A percentile compares a stretch with the other conserved stretches of the same genome.
phyloP scores from a whole-genome alignment of 257 asterid species.

The Solanum pennellii region DNA sequence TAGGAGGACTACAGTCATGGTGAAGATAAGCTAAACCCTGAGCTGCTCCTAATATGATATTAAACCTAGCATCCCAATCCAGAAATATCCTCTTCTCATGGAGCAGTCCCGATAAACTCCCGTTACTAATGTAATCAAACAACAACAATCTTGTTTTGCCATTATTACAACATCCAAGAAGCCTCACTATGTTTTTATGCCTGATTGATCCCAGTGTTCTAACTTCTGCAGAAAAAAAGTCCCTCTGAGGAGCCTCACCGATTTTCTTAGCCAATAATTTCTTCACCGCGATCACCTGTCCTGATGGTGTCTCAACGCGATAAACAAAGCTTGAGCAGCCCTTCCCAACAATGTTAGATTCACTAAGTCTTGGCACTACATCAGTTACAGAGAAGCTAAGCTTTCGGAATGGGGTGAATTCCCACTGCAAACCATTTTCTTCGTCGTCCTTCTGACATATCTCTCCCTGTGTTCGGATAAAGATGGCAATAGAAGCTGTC shows the following conservation, averaged over 20 bases:
- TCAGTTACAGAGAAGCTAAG: conserved; percentile 50
- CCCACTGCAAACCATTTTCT: conserved; percentile 43
- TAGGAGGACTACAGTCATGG: conserved; percentile 71
- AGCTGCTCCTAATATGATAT: conserved; percentile 56
- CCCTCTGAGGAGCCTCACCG: conserved; percentile 44
- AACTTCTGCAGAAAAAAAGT: conserved; percentile 64
- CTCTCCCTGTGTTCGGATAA: conserved; percentile 13
- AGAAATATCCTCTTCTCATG: conserved; percentile 35
- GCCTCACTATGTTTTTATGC: conserved; percentile 63
- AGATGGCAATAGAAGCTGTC: conserved; percentile 24
- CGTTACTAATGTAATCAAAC: conserved; percentile 63
- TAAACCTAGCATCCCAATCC: conserved; percentile 71
- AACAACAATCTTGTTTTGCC: conserved; percentile 58
- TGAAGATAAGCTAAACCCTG: conserved; percentile 67
- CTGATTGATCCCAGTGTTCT: conserved; percentile 50
- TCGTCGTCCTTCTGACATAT: conserved; percentile 21
- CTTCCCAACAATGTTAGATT: conserved; percentile 53
- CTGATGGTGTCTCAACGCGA: conserved; percentile 44
- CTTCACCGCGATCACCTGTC: conserved; percentile 53
- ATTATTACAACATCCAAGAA: conserved; percentile 64
- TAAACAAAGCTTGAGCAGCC: conserved; percentile 64
- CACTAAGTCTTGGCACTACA: conserved; percentile 42
- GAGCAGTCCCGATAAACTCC: conserved; percentile 50
- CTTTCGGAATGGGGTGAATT: conserved; percentile 59
- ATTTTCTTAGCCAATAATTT: conserved; percentile 46